Percentiles rank a stretch among this genome's conserved stretches.
Evolutionary conservation across 1,284 basidiomycete genomes (phyloP).

Genomic region (Cryptococcus neoformans): DNA sequence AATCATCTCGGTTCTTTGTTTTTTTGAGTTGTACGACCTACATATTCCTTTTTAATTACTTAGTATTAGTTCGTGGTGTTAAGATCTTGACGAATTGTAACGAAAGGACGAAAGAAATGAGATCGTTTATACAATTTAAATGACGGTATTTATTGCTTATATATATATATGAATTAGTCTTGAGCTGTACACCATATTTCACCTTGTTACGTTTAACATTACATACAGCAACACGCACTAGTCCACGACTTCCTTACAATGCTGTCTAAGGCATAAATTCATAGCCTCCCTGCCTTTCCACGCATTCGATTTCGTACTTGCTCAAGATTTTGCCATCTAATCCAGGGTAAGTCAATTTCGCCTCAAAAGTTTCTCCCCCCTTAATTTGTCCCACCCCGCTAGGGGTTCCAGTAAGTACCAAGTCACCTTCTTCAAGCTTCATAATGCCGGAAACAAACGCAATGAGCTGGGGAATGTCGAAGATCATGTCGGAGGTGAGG

Average conservation of each 20-base stretch:
- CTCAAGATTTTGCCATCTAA: constrained; percentile 58
- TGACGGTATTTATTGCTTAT: neutral
- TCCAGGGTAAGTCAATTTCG: constrained; percentile 61
- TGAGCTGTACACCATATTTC: neutral
- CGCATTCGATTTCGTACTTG: constrained; percentile 63
- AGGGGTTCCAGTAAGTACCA: constrained; percentile 82
- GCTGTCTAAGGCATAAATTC: constrained; percentile 51
- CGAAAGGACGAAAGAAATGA: no score
- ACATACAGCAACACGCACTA: neutral
- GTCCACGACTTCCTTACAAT: neutral
- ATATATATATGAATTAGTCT: constrained; percentile 2
- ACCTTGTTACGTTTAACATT: neutral
- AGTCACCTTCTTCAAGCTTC: constrained; percentile 91
- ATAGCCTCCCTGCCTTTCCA: constrained; percentile 69
- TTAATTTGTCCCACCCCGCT: constrained; percentile 78
- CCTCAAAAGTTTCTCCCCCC: constrained; percentile 76
- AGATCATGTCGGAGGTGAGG: constrained; percentile 86
- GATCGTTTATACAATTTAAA: neutral
- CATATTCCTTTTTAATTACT: no score
- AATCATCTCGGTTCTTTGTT: neutral
- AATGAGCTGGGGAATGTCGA: constrained; percentile 84
- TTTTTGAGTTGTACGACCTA: constrained; percentile 1
- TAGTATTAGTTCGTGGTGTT: no score
- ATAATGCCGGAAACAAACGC: constrained; percentile 93
- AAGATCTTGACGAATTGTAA: no score